Evolutionary conservation across 257 asterid species (phyloP).

Genomic region (Haberlea rhodopensis): DNA sequence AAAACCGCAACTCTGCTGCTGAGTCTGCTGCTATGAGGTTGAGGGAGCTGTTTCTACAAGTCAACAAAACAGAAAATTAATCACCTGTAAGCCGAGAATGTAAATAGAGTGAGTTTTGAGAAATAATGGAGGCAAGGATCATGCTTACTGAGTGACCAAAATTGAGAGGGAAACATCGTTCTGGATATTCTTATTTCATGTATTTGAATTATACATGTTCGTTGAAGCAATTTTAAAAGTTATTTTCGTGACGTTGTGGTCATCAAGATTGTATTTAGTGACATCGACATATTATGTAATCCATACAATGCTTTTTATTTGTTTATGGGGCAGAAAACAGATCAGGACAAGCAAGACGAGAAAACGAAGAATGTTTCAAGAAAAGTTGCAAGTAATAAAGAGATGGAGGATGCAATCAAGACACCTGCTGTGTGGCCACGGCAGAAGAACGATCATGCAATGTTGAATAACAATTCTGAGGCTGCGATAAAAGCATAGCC

Average conservation of each 20-base stretch:
- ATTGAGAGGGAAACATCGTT: background rate
- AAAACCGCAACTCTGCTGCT: constrained; percentile 27
- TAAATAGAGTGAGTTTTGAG: background rate
- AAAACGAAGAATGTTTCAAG: background rate
- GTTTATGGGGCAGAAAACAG: background rate
- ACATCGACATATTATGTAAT: background rate
- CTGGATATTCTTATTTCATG: background rate
- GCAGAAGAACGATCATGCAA: constrained; percentile 39
- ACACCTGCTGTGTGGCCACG: constrained; percentile 55
- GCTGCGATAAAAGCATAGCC: constrained; percentile 31
- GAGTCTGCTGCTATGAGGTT: constrained; percentile 33
- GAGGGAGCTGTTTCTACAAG: constrained; percentile 48
- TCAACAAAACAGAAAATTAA: constrained; percentile 20
- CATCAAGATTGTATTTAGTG: background rate
- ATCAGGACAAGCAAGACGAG: background rate
- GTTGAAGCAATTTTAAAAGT: background rate
- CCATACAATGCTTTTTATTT: background rate
- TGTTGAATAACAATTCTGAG: constrained; percentile 44
- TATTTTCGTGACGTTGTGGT: background rate
- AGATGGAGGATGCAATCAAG: constrained; percentile 4
- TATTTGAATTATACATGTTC: background rate
- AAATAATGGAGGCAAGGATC: background rate
- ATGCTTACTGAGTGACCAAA: background rate
- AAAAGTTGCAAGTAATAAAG: background rate
- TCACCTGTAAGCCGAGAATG: background rate